A percentile compares a stretch with the other conserved stretches of the same genome.
phyloP scores from a whole-genome alignment of 306 rosid genomes.

The Malus asiatica region DNA sequence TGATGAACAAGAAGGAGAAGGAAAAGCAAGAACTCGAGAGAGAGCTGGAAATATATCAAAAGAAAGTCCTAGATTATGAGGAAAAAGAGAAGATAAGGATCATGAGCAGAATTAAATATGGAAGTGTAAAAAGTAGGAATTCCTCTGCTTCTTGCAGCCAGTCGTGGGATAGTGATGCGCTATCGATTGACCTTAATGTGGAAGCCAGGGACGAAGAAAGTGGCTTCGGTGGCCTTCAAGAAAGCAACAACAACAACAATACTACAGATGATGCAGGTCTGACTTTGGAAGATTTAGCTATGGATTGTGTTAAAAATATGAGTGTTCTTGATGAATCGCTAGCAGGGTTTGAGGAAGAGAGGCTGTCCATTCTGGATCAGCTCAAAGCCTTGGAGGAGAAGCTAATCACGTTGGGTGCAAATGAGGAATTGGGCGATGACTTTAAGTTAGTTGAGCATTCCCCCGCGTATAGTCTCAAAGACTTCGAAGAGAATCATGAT shows the following conservation, averaged over 20 bases:
- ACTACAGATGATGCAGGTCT: slow-evolving; percentile 19
- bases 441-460: slow-evolving; percentile 10
- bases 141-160: slow-evolving; percentile 56
- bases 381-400: slow-evolving; percentile 68
- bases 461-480: slow-evolving; percentile 11
- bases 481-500: slow-evolving; percentile 19
- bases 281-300: slow-evolving; percentile 56
- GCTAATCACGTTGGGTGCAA: slow-evolving; percentile 41
- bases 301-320: slow-evolving; percentile 54
- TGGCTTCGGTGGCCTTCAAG: slow-evolving; percentile 20
- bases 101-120: slow-evolving; percentile 48
- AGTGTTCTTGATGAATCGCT: slow-evolving; percentile 53
- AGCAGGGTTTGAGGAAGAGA: slow-evolving; percentile 65
- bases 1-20: slow-evolving; percentile 63
- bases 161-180: slow-evolving; percentile 36
- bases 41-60: slow-evolving; percentile 50
- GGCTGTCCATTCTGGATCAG: slow-evolving; percentile 57
- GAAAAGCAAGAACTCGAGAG: slow-evolving; percentile 73
- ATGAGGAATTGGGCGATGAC: slow-evolving; percentile 38
- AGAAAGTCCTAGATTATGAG: slow-evolving; percentile 51
- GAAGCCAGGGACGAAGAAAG: slow-evolving; percentile 38
- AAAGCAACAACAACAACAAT: slow-evolving; percentile 17
- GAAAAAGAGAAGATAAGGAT: slow-evolving; percentile 45
- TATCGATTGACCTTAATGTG: slow-evolving; percentile 48
- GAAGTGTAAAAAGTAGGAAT: slow-evolving; percentile 45